Conservation (phyloP, 75 land plant genomes). For the Cryptomeria japonica region DNA sequence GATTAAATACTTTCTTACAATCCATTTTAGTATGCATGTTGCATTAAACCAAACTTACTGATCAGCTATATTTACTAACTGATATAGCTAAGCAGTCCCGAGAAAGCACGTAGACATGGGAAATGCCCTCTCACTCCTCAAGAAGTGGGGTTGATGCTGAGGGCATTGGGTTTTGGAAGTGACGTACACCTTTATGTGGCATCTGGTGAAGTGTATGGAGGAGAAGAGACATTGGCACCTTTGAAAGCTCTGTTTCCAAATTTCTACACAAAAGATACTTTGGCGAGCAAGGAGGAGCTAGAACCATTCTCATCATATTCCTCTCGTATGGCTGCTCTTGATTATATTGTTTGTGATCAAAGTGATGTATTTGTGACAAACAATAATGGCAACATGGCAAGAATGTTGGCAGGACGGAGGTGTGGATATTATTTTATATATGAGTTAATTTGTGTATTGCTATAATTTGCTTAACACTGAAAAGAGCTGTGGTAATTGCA, state of each 20-base stretch:
- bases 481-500: conserved; percentile 22
- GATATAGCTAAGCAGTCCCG: conserved; percentile 63
- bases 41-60: not conserved
- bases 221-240: conserved; percentile 84
- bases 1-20: not conserved
- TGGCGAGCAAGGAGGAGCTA: conserved; percentile 71
- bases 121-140: conserved; percentile 96
- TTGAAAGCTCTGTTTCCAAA: conserved; percentile 94
- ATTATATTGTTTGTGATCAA: conserved; percentile 90
- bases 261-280: conserved; percentile 78
- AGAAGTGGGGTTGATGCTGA: conserved; percentile 94
- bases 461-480: not conserved
- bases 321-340: conserved; percentile 97
- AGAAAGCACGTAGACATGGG: conserved; percentile 91
- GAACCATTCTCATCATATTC: conserved; percentile 70
- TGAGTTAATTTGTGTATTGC: not conserved
- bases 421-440: conserved; percentile 16
- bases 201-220: conserved; percentile 95
- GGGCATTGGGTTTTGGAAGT: conserved; percentile 88
- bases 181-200: conserved; percentile 92
- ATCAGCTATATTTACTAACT: not conserved
- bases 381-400: conserved; percentile 99
- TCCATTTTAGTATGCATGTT: not conserved
- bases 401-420: conserved; percentile 94
- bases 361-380: conserved; percentile 97